Evolutionary conservation across 768 basidiomycete species (phyloP).

Genomic region (Pleurotus djamor): DNA sequence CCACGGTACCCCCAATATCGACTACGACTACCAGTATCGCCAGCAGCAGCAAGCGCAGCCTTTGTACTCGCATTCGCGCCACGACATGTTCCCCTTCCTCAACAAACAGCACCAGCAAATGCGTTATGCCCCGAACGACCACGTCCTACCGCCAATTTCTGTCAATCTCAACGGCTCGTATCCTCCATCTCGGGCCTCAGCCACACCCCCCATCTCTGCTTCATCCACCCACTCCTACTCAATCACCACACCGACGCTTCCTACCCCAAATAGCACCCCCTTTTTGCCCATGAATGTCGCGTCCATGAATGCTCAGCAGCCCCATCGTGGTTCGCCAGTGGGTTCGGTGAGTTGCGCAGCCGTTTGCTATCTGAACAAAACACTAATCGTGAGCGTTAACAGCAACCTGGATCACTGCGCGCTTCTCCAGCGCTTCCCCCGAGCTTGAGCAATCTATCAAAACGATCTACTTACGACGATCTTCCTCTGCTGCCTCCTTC

Average conservation of each 20-base stretch:
- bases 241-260: slow-evolving; percentile 1
- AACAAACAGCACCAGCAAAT: slow-evolving; percentile 6
- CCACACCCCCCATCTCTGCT: slow-evolving; percentile 3
- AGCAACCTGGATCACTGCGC: slow-evolving; percentile 7
- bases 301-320: neutral
- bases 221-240: neutral
- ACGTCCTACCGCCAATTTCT: slow-evolving; percentile 3
- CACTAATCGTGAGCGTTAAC: neutral
- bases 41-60: slow-evolving; percentile 14
- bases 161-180: slow-evolving; percentile 1
- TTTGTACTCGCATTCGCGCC: slow-evolving; percentile 7
- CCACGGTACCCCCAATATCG: slow-evolving; percentile 11
- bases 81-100: slow-evolving; percentile 10
- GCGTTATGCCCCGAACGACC: slow-evolving; percentile 1
- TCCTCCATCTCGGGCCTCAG: slow-evolving; percentile 2
- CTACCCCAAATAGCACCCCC: slow-evolving; percentile 5
- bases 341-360: neutral
- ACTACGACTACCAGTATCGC: slow-evolving; percentile 19
- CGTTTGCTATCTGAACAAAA: neutral
- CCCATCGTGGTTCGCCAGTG: slow-evolving; percentile 2
- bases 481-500: neutral
- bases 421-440: slow-evolving; percentile 5
- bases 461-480: slow-evolving; percentile 8
- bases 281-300: slow-evolving; percentile 10
- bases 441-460: slow-evolving; percentile 5